Evolutionary conservation across 1,139 yeast genomes (phyloP).

Genomic region (Nematodospora anomalae): DNA sequence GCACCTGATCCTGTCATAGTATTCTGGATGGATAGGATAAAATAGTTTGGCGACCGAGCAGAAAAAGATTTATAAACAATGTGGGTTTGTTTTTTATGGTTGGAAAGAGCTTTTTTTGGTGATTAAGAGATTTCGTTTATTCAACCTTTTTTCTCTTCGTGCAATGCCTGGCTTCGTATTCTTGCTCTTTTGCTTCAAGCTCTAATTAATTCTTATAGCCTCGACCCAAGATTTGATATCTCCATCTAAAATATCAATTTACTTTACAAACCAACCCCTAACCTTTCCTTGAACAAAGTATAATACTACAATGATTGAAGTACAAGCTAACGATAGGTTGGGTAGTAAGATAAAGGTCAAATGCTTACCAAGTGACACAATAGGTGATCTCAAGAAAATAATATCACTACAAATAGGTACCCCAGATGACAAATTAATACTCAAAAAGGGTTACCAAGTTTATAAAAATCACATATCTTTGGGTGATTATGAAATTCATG

Average conservation of each 20-base stretch:
- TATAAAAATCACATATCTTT: constrained; percentile 86
- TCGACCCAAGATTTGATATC: no score
- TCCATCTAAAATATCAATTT: no score
- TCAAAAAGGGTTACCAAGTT: constrained; percentile 77
- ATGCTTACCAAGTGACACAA: constrained; percentile 78
- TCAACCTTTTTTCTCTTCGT: no score
- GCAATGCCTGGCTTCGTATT: no score
- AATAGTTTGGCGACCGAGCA: not conserved
- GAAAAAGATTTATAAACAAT: no score
- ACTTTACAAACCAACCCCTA: no score
- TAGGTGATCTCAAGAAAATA: constrained; percentile 90
- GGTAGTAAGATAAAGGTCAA: constrained; percentile 89
- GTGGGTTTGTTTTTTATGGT: no score
- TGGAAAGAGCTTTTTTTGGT: no score
- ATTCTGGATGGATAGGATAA: not conserved
- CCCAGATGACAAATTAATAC: constrained; percentile 57
- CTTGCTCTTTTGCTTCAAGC: no score
- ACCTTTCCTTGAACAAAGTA: not conserved
- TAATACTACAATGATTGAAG: constrained; percentile 31
- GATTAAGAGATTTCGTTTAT: no score
- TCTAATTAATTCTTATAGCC: no score
- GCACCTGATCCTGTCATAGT: not conserved
- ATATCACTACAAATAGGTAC: constrained; percentile 83
- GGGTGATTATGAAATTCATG: constrained; percentile 91
- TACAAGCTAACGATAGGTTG: constrained; percentile 50